phyloP scores from a whole-genome alignment of 1,284 basidiomycete species.

The Mycosarcoma maydis region DNA sequence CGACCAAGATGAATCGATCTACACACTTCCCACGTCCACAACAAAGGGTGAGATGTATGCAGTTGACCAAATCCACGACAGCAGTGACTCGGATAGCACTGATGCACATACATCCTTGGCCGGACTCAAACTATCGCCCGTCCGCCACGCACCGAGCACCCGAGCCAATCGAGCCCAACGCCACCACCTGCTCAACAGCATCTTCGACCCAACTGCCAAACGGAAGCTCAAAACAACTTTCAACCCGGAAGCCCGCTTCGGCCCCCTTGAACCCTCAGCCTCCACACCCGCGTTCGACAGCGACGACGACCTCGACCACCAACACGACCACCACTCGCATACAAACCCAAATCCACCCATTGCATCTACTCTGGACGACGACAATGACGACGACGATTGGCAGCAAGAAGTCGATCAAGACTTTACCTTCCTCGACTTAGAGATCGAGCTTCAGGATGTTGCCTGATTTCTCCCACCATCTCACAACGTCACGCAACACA shows the following conservation, averaged over 20 bases:
- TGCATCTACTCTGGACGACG: not conserved
- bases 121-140: constrained; percentile 26
- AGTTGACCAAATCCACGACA: too few relatives aligned
- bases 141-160: too few relatives aligned
- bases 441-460: constrained; percentile 37
- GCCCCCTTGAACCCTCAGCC: constrained; percentile 7
- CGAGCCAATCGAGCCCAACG: not conserved
- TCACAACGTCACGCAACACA: too few relatives aligned
- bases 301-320: not conserved
- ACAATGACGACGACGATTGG: constrained; percentile 37
- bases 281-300: too few relatives aligned
- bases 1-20: constrained; percentile 19
- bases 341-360: too few relatives aligned
- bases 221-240: not conserved
- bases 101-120: constrained; percentile 12
- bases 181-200: constrained; percentile 6
- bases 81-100: too few relatives aligned
- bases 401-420: constrained; percentile 35
- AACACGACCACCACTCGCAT: not conserved
- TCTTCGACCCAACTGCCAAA: constrained; percentile 21
- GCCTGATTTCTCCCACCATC: constrained; percentile 1
- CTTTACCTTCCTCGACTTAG: constrained; percentile 39
- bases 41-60: too few relatives aligned
- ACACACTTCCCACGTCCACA: not conserved
- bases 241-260: constrained; percentile 27